Base-by-base conservation (phyloP, 139 green algal species). In the Coelastrella sp. region DNA sequence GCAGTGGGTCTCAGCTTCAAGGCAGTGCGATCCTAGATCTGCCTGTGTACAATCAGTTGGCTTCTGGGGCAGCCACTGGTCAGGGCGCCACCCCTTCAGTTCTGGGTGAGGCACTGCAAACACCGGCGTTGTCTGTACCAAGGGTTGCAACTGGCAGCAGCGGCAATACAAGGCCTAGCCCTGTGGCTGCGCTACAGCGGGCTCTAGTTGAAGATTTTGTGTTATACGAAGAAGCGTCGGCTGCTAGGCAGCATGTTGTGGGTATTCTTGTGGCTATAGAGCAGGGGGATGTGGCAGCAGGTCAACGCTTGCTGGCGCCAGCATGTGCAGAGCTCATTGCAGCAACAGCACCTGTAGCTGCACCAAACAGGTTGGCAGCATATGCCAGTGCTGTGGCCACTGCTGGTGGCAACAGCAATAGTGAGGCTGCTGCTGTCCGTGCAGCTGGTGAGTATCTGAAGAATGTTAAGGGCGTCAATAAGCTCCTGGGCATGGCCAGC, bases 141-240 rank as follows among this genome's bases (percentile, higher is more conserved):
- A 77, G 71, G 1, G n/a, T 10, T 47, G 71, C 71, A 0, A 84
- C 19, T 11, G 14, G 56, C 77, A 85, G 80, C 80, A 85, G 80
- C 80, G 4, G 4, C 80, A 16, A 47, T 54, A 73, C 7, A 47
- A 80, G 7, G 73, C 13, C 23, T 22, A 32, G 76, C 32, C 60
- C 58, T 20, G 19, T 75, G 0, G 85, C 57, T 14, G 7, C 59
- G 10, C 61, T 90, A 13, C 86, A 90, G 76, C 76, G 86, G 4
- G 86, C 86, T 5, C 86, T 90, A 4, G 86, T 90, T 23, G 86
- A 90, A 32, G 86, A 90, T 61, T 90, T 90, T 90, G 86, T 90
- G 14, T 13, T 90, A 76, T 90, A 90, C 22, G 86, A 90, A 14
- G 86, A 90, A 14, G 61, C 76, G 58, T 86, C 76, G 71, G 86